Evolutionary conservation across 352 stramenopile genomes (phyloP).

Genomic region (Phytophthora ohioensis): DNA sequence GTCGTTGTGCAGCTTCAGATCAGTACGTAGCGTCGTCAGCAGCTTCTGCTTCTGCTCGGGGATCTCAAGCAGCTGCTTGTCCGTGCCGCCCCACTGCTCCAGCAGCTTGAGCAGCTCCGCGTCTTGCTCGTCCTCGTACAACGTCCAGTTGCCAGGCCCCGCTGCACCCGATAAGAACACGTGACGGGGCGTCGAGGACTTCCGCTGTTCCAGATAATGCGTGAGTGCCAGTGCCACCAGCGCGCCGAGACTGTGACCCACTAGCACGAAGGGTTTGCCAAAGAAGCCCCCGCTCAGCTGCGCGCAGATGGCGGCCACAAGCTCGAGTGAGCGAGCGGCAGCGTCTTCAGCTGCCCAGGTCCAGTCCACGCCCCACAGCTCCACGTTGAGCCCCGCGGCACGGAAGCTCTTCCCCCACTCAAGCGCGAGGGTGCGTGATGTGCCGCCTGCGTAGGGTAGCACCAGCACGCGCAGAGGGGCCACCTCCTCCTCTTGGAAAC

Average conservation of each 20-base stretch:
- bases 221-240: constrained; percentile 63
- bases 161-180: constrained; percentile 68
- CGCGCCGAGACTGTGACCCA: constrained; percentile 78
- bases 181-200: constrained; percentile 65
- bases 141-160: constrained; percentile 37
- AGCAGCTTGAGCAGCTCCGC: constrained; percentile 54
- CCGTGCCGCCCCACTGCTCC: constrained; percentile 67
- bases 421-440: constrained; percentile 50
- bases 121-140: constrained; percentile 53
- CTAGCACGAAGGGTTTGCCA: constrained; percentile 74
- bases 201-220: constrained; percentile 48
- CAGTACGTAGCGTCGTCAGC: constrained; percentile 44
- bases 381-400: constrained; percentile 43
- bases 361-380: constrained; percentile 79
- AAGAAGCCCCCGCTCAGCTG: constrained; percentile 67
- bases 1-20: constrained; percentile 65
- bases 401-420: constrained; percentile 57
- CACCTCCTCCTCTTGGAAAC: constrained; percentile 72
- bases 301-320: constrained; percentile 49
- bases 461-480: constrained; percentile 71
- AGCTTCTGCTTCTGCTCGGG: constrained; percentile 48
- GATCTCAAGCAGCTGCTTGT: constrained; percentile 60
- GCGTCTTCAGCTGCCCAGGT: constrained; percentile 34
- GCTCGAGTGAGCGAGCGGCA: constrained; percentile 27
- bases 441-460: constrained; percentile 64